phyloP scores from a whole-genome alignment of 78 protist species.

The Dictyostelium brefeldianum region DNA sequence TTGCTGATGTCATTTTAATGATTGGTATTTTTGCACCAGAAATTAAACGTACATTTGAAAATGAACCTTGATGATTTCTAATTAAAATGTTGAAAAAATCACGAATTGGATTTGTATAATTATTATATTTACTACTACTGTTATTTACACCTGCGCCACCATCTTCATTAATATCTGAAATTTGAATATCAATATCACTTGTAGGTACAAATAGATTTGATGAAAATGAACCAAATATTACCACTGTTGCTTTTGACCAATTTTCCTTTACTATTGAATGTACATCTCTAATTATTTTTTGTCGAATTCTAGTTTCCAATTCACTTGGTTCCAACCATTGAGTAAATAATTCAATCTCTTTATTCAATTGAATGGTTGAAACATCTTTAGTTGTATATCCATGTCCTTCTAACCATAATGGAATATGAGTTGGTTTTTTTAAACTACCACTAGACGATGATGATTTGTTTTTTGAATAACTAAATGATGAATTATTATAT shows the following conservation, averaged over 20 bases:
- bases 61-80: constrained; percentile 24
- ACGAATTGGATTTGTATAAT: constrained; percentile 22
- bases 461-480: background rate
- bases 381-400: constrained; percentile 2
- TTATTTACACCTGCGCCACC: background rate
- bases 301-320: constrained; percentile 46
- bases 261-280: constrained; percentile 24
- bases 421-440: background rate
- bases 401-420: constrained; percentile 52
- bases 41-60: constrained; percentile 66
- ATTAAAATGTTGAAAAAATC: constrained; percentile 21
- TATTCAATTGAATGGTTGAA: background rate
- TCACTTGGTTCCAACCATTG: constrained; percentile 58
- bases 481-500: constrained; percentile 4
- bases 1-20: constrained; percentile 54
- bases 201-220: constrained; percentile 54
- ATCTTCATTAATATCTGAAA: constrained; percentile 24
- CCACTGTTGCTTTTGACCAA: constrained; percentile 72
- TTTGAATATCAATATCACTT: constrained; percentile 69
- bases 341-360: constrained; percentile 47
- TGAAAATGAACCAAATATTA: constrained; percentile 72
- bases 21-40: constrained; percentile 86
- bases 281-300: constrained; percentile 32
- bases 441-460: background rate
- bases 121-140: background rate